A percentile compares a stretch with the other conserved stretches of the same genome.
Conservation (phyloP, 495 filamentous ascomycete species). For the Talaromyces stipitatus region DNA sequence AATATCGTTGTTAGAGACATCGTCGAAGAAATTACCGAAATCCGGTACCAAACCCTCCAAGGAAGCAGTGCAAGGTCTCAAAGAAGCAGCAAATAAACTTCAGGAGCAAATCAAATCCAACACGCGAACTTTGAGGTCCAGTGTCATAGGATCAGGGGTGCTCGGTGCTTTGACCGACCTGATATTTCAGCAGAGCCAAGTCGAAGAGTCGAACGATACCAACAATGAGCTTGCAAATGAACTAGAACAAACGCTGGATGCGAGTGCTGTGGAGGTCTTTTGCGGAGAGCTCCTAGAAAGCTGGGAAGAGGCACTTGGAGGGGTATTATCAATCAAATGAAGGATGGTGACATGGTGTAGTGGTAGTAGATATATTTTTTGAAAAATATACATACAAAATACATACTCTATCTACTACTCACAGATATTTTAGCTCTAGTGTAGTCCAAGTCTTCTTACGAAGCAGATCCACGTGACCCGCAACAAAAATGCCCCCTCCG, state of each 20-base stretch:
- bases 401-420: background rate
- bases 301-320: slow-evolving; percentile 38
- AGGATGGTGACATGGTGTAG: background rate
- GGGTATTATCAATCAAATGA: slow-evolving; percentile 17
- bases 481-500: background rate
- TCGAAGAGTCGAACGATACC: slow-evolving; percentile 9
- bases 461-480: background rate
- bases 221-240: slow-evolving; percentile 21
- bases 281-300: slow-evolving; percentile 39
- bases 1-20: slow-evolving; percentile 11
- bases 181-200: slow-evolving; percentile 18
- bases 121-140: slow-evolving; percentile 26
- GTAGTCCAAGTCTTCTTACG: background rate
- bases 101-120: slow-evolving; percentile 27
- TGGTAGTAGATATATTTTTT: background rate
- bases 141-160: slow-evolving; percentile 28
- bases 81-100: slow-evolving; percentile 18
- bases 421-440: background rate
- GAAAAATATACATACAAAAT: background rate
- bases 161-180: slow-evolving; percentile 30
- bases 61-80: slow-evolving; percentile 23
- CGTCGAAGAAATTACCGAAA: slow-evolving; percentile 26
- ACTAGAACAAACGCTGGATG: slow-evolving; percentile 26
- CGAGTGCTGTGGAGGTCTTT: slow-evolving; percentile 31
- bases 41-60: slow-evolving; percentile 23